Evolutionary conservation across 805 yeast genomes (phyloP).

Genomic region (Kuraishia capsulata): DNA sequence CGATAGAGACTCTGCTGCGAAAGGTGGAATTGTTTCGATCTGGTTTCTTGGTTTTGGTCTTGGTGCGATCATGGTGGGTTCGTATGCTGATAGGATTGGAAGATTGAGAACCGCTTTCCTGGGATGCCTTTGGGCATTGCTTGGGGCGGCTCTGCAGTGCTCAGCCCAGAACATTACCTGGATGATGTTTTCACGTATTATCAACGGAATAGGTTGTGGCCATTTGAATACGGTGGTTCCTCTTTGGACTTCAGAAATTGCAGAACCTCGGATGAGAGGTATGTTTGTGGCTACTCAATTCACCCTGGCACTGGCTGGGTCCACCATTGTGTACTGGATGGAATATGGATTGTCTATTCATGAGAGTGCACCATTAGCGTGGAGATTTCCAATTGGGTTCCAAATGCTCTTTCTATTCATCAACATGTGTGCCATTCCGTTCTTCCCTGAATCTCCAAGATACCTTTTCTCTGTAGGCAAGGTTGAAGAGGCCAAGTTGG

Average conservation of each 20-base stretch:
- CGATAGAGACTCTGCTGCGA: conserved; percentile 1
- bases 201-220: conserved; percentile 33
- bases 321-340: conserved; percentile 32
- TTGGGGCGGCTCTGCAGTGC: conserved; percentile 25
- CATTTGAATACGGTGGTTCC: conserved; percentile 32
- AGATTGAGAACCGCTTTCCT: conserved; percentile 2
- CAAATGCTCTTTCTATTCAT: conserved; percentile 26
- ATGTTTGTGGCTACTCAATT: conserved; percentile 33
- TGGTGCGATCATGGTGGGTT: conserved; percentile 2
- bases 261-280: conserved; percentile 25
- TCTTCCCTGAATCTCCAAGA: conserved; percentile 41
- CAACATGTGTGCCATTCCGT: conserved; percentile 13
- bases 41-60: conserved; percentile 2
- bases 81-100: conserved; percentile 2
- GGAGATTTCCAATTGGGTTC: conserved; percentile 35
- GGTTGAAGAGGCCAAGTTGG: conserved; percentile 27
- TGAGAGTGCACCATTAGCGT: conserved; percentile 24
- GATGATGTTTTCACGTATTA: conserved; percentile 30
- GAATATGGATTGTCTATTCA: conserved; percentile 33
- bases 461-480: conserved; percentile 36
- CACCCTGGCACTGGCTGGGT: conserved; percentile 29
- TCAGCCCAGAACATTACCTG: conserved; percentile 29
- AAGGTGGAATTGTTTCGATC: conserved; percentile 2
- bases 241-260: conserved; percentile 32
- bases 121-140: conserved; percentile 3